phyloP scores from a whole-genome alignment of 1,284 basidiomycete species.

The Taiwanofungus camphoratus region DNA sequence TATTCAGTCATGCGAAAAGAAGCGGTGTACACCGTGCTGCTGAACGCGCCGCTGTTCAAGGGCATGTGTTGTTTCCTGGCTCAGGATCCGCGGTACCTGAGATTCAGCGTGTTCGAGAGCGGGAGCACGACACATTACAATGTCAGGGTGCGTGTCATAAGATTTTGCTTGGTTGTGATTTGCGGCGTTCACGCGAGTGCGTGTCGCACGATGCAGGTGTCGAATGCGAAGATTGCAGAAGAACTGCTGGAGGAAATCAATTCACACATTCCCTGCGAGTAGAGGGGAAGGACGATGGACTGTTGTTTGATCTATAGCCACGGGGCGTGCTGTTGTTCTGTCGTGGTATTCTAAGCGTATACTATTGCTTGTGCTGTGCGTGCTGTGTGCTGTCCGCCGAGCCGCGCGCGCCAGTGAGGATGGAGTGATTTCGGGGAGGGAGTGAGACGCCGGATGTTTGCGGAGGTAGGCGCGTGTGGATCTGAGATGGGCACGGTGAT shows the following conservation, averaged over 20 bases:
- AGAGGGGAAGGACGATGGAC: neutral
- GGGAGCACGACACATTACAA: slow-evolving; percentile 69
- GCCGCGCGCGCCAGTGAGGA: no score
- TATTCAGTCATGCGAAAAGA: slow-evolving; percentile 89
- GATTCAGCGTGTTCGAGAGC: slow-evolving; percentile 71
- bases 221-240: slow-evolving; percentile 29
- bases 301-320: neutral
- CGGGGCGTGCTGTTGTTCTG: neutral
- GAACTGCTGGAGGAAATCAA: slow-evolving; percentile 33
- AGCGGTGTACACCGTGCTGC: slow-evolving; percentile 78
- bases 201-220: slow-evolving; percentile 23
- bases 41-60: slow-evolving; percentile 83
- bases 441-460: slow-evolving; percentile 15
- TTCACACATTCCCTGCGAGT: slow-evolving; percentile 28
- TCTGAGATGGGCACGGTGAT: slow-evolving; percentile 7
- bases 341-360: neutral
- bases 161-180: neutral
- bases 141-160: slow-evolving; percentile 56
- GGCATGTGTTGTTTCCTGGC: slow-evolving; percentile 80
- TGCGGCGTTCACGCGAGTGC: neutral
- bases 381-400: no score
- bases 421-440: no score
- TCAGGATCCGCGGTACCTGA: slow-evolving; percentile 75
- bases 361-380: neutral
- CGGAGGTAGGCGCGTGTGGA: neutral